phyloP scores from a whole-genome alignment of 306 rosid genomes.

The Echinosophora koreensis region DNA sequence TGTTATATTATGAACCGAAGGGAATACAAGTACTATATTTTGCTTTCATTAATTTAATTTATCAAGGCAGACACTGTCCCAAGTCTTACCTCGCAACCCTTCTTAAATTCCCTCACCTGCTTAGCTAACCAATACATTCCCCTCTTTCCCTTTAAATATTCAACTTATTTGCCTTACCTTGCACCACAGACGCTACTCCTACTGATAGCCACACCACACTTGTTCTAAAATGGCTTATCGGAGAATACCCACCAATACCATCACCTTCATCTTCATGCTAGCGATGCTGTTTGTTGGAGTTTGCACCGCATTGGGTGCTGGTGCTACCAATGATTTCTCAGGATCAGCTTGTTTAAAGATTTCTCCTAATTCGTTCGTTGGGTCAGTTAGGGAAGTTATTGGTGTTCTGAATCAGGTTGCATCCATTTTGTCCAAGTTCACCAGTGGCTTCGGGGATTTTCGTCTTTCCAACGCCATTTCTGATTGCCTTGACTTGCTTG shows the following conservation, averaged over 20 bases:
- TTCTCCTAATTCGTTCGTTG: slow-evolving; percentile 52
- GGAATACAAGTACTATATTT: too few relatives aligned
- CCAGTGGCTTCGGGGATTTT: slow-evolving; percentile 44
- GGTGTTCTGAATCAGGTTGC: slow-evolving; percentile 42
- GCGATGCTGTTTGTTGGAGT: slow-evolving; percentile 31
- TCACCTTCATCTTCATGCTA: slow-evolving; percentile 24
- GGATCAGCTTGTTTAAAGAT: slow-evolving; percentile 57
- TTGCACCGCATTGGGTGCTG: slow-evolving; percentile 13
- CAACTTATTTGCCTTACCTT: neutral
- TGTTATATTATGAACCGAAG: too few relatives aligned
- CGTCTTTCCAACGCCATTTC: slow-evolving; percentile 71
- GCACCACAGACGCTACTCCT: too few relatives aligned
- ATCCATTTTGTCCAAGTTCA: slow-evolving; percentile 62
- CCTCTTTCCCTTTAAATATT: slow-evolving; percentile 44
- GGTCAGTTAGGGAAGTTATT: slow-evolving; percentile 50
- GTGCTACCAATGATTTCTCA: neutral
- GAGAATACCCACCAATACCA: neutral
- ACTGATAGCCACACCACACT: too few relatives aligned
- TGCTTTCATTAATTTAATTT: too few relatives aligned
- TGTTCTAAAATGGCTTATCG: slow-evolving; percentile 45
- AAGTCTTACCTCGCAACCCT: neutral
- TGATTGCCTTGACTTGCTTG: slow-evolving; percentile 79
- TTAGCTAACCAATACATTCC: slow-evolving; percentile 35
- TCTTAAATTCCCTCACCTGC: slow-evolving; percentile 67
- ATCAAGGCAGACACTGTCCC: neutral